Evolutionary conservation across 2,329 filamentous ascomycete species (phyloP).

Genomic region (Penicillium olsonii): DNA sequence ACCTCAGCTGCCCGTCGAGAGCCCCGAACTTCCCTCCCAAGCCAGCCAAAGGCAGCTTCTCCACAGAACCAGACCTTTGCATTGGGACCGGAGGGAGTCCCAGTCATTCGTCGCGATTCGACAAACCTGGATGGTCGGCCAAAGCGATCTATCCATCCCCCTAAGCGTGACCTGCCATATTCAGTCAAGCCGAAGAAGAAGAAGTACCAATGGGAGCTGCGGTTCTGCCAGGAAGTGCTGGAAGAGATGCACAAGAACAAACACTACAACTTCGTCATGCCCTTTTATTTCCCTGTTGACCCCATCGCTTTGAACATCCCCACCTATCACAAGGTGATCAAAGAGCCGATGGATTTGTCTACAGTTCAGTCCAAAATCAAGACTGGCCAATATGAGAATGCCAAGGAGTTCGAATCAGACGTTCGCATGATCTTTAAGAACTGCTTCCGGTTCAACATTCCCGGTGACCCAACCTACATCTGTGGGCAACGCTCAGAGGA

Average conservation of each 20-base stretch:
- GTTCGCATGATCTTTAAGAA: slow-evolving; percentile 83
- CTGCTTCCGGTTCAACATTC: slow-evolving; percentile 89
- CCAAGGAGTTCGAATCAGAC: slow-evolving; percentile 84
- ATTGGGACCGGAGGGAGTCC: slow-evolving; percentile 73
- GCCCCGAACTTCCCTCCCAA: slow-evolving; percentile 45
- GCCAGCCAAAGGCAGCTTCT: slow-evolving; percentile 36
- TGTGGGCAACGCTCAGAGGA: slow-evolving; percentile 73
- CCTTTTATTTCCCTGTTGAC: slow-evolving; percentile 84
- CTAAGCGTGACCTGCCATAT: slow-evolving; percentile 92
- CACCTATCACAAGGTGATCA: slow-evolving; percentile 88
- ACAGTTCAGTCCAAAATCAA: slow-evolving; percentile 80
- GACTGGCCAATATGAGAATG: slow-evolving; percentile 73
- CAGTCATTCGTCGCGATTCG: slow-evolving; percentile 82
- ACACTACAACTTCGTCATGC: slow-evolving; percentile 66
- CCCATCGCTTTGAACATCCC: slow-evolving; percentile 93
- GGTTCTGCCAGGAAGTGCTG: slow-evolving; percentile 82
- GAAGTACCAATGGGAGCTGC: slow-evolving; percentile 84
- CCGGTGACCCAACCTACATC: slow-evolving; percentile 70
- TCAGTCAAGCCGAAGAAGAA: slow-evolving; percentile 84
- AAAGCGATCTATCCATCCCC: slow-evolving; percentile 90
- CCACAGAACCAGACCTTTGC: slow-evolving; percentile 65
- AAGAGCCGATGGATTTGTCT: slow-evolving; percentile 91
- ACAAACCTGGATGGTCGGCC: slow-evolving; percentile 76
- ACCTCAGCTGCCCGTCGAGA: slow-evolving; percentile 51
- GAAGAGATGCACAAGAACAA: slow-evolving; percentile 75